phyloP scores from a whole-genome alignment of 1,284 basidiomycete species.

The Papiliotrema fonsecae region DNA sequence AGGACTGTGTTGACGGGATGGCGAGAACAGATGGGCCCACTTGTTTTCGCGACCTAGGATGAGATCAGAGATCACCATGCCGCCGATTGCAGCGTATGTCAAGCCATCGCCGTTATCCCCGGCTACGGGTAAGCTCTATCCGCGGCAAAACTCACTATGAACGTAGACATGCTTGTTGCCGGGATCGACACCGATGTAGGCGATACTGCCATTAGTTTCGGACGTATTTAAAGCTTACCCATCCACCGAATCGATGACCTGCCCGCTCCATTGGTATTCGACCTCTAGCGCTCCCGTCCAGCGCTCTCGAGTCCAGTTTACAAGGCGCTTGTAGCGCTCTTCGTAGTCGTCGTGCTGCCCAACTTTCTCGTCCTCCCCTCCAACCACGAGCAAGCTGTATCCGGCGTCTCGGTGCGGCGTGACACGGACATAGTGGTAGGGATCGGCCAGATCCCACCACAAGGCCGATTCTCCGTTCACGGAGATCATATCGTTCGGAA shows the following conservation, averaged over 20 bases:
- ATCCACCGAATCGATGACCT: conserved; percentile 17
- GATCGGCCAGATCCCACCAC: conserved; percentile 23
- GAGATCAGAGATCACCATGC: conserved; percentile 15
- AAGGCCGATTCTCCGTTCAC: conserved; percentile 9
- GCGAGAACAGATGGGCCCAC: conserved; percentile 18
- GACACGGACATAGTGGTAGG: conserved; percentile 21
- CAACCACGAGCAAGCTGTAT: conserved; percentile 20
- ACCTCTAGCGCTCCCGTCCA: conserved; percentile 11
- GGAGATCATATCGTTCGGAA: conserved; percentile 8
- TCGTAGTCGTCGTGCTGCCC: conserved; percentile 21
- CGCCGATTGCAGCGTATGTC: conserved; percentile 21
- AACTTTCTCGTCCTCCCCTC: conserved; percentile 23
- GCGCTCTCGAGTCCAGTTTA: conserved; percentile 16
- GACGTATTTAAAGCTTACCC: conserved; percentile 14
- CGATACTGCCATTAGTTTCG: conserved; percentile 7
- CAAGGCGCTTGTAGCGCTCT: conserved; percentile 14
- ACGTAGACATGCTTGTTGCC: conserved; percentile 17
- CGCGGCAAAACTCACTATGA: conserved; percentile 10
- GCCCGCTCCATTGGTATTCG: conserved; percentile 21
- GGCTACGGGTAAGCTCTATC: conserved; percentile 6
- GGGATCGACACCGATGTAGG: conserved; percentile 18
- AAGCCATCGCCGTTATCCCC: conserved; percentile 23
- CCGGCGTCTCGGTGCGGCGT: conserved; percentile 18
- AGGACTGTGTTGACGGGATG: conserved; percentile 17
- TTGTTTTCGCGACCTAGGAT: conserved; percentile 13